Conservation (phyloP, 2,329 filamentous ascomycete species). For the Fusarium odoratissimum region DNA sequence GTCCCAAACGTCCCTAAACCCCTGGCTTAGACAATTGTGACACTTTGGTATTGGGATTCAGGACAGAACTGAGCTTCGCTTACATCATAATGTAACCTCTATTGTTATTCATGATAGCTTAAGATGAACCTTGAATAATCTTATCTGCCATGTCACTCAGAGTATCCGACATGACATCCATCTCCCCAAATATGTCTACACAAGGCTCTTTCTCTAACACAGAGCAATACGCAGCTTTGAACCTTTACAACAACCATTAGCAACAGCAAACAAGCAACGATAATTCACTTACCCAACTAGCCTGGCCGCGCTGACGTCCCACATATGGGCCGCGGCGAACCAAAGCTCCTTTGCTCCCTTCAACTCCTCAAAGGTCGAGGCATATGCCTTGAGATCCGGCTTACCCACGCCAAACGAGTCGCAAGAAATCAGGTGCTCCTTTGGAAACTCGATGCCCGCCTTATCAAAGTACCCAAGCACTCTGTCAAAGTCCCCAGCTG, state of each 20-base stretch:
- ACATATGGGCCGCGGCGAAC: constrained; percentile 38
- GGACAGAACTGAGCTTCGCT: rapidly evolving
- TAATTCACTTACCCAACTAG: no score
- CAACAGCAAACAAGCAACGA: rapidly evolving
- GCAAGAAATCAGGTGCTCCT: constrained; percentile 30
- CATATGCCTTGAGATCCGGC: constrained; percentile 36
- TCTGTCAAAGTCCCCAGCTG: constrained; percentile 27
- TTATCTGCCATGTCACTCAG: constrained; percentile 34
- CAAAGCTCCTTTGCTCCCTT: constrained; percentile 30
- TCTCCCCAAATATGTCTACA: constrained; percentile 34
- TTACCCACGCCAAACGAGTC: constrained; percentile 35
- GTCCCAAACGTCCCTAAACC: background rate
- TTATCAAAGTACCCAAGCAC: constrained; percentile 33
- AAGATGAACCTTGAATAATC: constrained; percentile 27
- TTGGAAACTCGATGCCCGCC: constrained; percentile 29
- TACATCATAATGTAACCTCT: background rate
- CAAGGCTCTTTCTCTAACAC: constrained; percentile 33
- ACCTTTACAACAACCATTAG: constrained; percentile 5
- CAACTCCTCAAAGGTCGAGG: constrained; percentile 30
- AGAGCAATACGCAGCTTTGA: constrained; percentile 35
- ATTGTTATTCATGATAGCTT: no score
- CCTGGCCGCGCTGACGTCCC: no score
- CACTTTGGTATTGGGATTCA: rapidly evolving
- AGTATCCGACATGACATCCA: constrained; percentile 36
- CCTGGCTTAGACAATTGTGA: background rate